Evolutionary conservation across 2,329 filamentous ascomycete species (phyloP).

Genomic region (Colletotrichum tamarilloi): DNA sequence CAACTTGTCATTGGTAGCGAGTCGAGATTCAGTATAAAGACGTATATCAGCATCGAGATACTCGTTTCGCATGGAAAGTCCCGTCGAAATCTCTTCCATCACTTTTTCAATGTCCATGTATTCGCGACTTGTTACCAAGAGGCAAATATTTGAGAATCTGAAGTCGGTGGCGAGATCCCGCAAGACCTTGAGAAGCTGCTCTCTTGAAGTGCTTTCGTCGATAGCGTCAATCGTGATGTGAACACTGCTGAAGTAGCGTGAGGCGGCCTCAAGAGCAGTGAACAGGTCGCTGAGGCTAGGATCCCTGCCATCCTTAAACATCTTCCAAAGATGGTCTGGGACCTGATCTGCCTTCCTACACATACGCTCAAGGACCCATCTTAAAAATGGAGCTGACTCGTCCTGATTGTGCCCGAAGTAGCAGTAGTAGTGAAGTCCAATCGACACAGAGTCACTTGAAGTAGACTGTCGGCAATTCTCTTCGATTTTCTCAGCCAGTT

Average conservation of each 20-base stretch:
- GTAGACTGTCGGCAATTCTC: rapidly evolving
- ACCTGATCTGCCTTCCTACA: not conserved
- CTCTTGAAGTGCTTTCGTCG: not conserved
- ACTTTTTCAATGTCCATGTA: not conserved
- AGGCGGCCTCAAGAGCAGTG: rapidly evolving
- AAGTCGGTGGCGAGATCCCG: not conserved
- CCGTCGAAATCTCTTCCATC: not conserved
- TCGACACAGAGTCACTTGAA: rapidly evolving
- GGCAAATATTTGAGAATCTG: not conserved
- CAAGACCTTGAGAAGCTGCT: not conserved
- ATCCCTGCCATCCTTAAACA: not conserved
- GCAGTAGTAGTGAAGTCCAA: not conserved
- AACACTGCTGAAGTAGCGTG: rapidly evolving
- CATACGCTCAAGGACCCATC: not conserved
- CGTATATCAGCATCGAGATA: not conserved
- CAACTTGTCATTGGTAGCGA: rapidly evolving
- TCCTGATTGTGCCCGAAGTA: not conserved
- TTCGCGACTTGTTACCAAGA: not conserved
- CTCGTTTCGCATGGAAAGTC: not conserved
- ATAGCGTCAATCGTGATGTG: not conserved
- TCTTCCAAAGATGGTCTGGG: not conserved
- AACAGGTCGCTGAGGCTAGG: not conserved
- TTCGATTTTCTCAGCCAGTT: rapidly evolving
- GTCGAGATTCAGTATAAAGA: rapidly evolving
- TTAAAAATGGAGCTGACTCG: rapidly evolving